Evolutionary conservation across 75 land plant genomes (phyloP), one percentile per base, ranked within the genome.

Genomic region (Selaginella moellendorffii): DNA sequence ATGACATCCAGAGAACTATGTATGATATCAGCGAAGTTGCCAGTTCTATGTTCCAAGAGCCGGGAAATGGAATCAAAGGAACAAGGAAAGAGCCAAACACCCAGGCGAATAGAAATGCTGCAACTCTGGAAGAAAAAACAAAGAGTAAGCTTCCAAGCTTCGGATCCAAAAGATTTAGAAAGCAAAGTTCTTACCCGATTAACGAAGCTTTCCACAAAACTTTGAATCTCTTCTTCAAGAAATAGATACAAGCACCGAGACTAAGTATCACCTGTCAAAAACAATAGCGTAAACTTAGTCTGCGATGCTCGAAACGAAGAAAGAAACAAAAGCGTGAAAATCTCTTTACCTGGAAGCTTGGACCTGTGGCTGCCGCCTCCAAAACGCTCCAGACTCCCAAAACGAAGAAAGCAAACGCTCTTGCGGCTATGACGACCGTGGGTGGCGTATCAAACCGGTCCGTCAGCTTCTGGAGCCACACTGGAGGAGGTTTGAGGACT

Each of bases 1-100:
- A 87, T 60, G 88, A 68, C 22, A 87, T 65, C 88, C 88, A 87
- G 0, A 87, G 81, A 12, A 87, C 62, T 9, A 87, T 51, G 65
- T 84, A 87, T 14, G 77, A 73, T 65, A 87, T 63, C 64, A 87
- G 52, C 20, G 88, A 78, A 30, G 83, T 84, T 5, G 74, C 67
- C 24, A 87, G 80, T 71, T 87, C 92, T 51, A 85, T 63, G 65
- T 80, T 74, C 69, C 83, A 79, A 24, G 81, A 76, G 0, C 88
- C 85, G 67, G 70, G 75, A 31, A 81, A 71, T 51, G 84, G 66
- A 23, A 87, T 80, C 60, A 87, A 69, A 22, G 78, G 84, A 84
- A 87, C 79, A 54, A 85, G 64, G 68, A 86, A 81, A 19, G 92
- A 85, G 8, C 85, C 88, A 27, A 84, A 10, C 31, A 87, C 54